A percentile compares a stretch with the other conserved stretches of the same genome.
phyloP scores from a whole-genome alignment of 2,329 filamentous ascomycete species.

The Colletotrichum liaoningense region DNA sequence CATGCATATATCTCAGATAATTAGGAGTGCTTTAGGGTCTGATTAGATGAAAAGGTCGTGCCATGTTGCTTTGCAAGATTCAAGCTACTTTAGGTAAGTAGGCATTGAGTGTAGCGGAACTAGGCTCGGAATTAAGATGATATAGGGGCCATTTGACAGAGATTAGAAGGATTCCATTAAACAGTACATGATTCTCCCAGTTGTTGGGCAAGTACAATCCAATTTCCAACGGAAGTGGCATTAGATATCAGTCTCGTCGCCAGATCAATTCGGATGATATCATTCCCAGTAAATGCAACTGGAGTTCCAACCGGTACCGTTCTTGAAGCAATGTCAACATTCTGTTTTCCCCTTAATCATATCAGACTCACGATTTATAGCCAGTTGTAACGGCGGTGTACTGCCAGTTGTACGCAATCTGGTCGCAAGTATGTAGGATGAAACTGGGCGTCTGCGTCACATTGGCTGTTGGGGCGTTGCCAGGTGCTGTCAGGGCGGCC shows the following conservation, averaged over 20 bases:
- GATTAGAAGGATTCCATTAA: neutral
- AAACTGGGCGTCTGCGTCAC: conserved; percentile 11
- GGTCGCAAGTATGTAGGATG: conserved; percentile 18
- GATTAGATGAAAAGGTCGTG: neutral
- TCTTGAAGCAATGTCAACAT: conserved; percentile 41
- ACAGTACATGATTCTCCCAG: conserved; percentile 3
- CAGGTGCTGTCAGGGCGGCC: neutral
- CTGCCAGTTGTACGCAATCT: conserved; percentile 27
- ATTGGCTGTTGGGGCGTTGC: neutral
- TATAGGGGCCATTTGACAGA: no score
- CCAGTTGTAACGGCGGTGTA: conserved; percentile 9
- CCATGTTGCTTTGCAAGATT: neutral
- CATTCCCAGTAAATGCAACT: conserved; percentile 19
- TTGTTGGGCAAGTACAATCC: conserved; percentile 4
- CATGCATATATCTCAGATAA: neutral
- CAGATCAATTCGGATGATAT: conserved; percentile 1
- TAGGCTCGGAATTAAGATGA: no score
- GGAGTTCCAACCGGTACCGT: neutral
- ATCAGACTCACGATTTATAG: conserved; percentile 6
- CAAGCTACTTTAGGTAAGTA: neutral
- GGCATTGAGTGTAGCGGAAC: no score
- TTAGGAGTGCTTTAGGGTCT: neutral
- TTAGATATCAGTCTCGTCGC: conserved; percentile 13
- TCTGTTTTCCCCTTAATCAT: conserved; percentile 13
- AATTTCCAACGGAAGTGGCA: conserved; percentile 17